These are phyloP conservation scores for Perkinsus olseni DNA, from an alignment of 169 alveolate species.

Conservation along the genomic window DNA sequence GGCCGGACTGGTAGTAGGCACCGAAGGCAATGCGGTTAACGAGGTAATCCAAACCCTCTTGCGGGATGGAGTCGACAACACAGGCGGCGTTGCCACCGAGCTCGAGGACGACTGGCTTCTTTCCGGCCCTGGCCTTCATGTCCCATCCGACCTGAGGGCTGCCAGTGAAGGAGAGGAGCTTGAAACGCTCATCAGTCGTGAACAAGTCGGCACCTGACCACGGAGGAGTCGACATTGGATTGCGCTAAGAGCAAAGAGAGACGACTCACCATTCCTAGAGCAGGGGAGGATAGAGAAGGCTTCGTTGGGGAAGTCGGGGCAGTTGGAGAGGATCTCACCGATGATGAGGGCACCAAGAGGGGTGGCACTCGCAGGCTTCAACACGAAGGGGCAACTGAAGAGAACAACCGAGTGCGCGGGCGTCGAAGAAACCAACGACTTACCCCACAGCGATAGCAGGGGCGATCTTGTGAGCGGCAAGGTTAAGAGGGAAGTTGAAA, in stretches of 20 bases:
- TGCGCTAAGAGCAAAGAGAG: neutral
- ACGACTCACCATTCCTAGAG: neutral
- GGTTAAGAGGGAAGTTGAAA: constrained; percentile 4
- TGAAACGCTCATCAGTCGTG: neutral
- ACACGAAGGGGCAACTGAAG: neutral
- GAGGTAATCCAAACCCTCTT: neutral
- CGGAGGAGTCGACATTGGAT: neutral
- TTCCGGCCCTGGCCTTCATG: constrained; percentile 8
- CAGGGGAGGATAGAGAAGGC: constrained; percentile 8
- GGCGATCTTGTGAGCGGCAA: constrained; percentile 1
- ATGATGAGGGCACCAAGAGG: constrained; percentile 8
- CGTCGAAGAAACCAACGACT: neutral
- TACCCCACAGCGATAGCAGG: neutral
- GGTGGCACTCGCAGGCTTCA: constrained; percentile 4
- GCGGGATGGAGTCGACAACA: neutral
- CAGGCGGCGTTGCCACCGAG: constrained; percentile 9
- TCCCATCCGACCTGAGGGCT: neutral
- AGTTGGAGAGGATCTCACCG: neutral
- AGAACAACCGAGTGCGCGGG: neutral
- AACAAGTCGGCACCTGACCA: neutral
- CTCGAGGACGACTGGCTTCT: constrained; percentile 2
- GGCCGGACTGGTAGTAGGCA: constrained; percentile 1
- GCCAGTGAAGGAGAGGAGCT: constrained; percentile 5
- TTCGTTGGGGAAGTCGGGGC: neutral
- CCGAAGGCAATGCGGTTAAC: constrained; percentile 3